Percentiles rank a stretch among this genome's conserved stretches.
phyloP scores from a whole-genome alignment of 768 basidiomycete genomes.

The Suillus discolor region DNA sequence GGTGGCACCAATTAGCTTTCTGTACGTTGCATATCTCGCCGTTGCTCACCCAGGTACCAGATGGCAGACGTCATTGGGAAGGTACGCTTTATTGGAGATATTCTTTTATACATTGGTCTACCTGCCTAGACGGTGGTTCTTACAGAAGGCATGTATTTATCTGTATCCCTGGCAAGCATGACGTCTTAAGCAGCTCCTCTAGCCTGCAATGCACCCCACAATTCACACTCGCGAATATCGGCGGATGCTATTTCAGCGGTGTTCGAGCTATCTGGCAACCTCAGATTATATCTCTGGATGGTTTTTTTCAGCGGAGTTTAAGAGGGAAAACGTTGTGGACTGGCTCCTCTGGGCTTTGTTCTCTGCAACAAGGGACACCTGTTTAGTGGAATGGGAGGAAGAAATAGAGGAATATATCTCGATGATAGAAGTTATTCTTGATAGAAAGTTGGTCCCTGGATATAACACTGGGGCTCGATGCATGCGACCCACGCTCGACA shows the following conservation, averaged over 20 bases:
- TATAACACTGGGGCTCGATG: slow-evolving; percentile 39
- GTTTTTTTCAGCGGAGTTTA: slow-evolving; percentile 47
- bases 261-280: slow-evolving; percentile 30
- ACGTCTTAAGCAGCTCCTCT: neutral
- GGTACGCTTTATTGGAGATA: slow-evolving; percentile 45
- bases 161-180: neutral
- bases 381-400: slow-evolving; percentile 43
- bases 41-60: neutral
- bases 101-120: slow-evolving; percentile 53
- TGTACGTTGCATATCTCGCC: slow-evolving; percentile 34
- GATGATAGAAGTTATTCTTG: slow-evolving; percentile 42
- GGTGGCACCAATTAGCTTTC: slow-evolving; percentile 51
- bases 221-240: slow-evolving; percentile 44
- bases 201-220: slow-evolving; percentile 40
- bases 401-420: slow-evolving; percentile 53
- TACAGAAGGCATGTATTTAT: slow-evolving; percentile 46
- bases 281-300: slow-evolving; percentile 47
- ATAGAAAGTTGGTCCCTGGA: slow-evolving; percentile 43
- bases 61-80: slow-evolving; percentile 23
- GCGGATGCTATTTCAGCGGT: slow-evolving; percentile 49
- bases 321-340: slow-evolving; percentile 51
- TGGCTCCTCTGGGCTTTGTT: slow-evolving; percentile 74
- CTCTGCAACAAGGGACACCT: slow-evolving; percentile 37
- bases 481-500: slow-evolving; percentile 59
- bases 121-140: slow-evolving; percentile 42